A percentile compares a stretch with the other conserved stretches of the same genome.
These are phyloP conservation scores for Peronospora tabacina DNA, from an alignment of 352 stramenopile species.

Conservation along the genomic window DNA sequence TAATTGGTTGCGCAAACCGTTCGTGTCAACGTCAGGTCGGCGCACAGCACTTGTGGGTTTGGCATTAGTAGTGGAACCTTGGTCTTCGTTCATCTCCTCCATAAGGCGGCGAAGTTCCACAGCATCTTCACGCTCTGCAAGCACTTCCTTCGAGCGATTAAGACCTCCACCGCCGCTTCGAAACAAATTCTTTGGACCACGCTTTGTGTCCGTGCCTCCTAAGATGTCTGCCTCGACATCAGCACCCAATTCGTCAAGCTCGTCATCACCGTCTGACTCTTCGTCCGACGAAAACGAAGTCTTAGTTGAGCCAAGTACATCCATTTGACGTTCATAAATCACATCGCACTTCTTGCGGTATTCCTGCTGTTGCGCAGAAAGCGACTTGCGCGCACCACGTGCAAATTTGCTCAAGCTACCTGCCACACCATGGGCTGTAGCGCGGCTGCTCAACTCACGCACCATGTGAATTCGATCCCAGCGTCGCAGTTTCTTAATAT, in stretches of 20 bases:
- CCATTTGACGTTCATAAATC: slow-evolving; percentile 80
- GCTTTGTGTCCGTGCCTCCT: slow-evolving; percentile 53
- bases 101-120: slow-evolving; percentile 69
- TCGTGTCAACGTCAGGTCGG: slow-evolving; percentile 60
- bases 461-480: slow-evolving; percentile 83
- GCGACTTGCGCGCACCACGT: slow-evolving; percentile 65
- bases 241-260: slow-evolving; percentile 61
- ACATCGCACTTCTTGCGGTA: slow-evolving; percentile 81
- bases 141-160: slow-evolving; percentile 65
- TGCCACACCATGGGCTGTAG: slow-evolving; percentile 59
- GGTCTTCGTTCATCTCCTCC: slow-evolving; percentile 77
- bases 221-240: slow-evolving; percentile 75
- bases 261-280: slow-evolving; percentile 62
- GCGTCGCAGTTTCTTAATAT: slow-evolving; percentile 77
- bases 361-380: slow-evolving; percentile 77
- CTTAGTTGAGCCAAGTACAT: slow-evolving; percentile 55
- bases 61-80: slow-evolving; percentile 19
- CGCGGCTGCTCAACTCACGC: slow-evolving; percentile 64
- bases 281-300: slow-evolving; percentile 69
- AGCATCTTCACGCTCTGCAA: slow-evolving; percentile 72
- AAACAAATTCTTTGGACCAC: slow-evolving; percentile 68
- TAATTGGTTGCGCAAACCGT: slow-evolving; percentile 51
- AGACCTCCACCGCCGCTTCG: slow-evolving; percentile 63
- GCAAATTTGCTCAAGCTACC: slow-evolving; percentile 77
- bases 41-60: slow-evolving; percentile 34